Evolutionary conservation across 148 eudicot species (phyloP).

Genomic region (Vaccinium macrocarpon): DNA sequence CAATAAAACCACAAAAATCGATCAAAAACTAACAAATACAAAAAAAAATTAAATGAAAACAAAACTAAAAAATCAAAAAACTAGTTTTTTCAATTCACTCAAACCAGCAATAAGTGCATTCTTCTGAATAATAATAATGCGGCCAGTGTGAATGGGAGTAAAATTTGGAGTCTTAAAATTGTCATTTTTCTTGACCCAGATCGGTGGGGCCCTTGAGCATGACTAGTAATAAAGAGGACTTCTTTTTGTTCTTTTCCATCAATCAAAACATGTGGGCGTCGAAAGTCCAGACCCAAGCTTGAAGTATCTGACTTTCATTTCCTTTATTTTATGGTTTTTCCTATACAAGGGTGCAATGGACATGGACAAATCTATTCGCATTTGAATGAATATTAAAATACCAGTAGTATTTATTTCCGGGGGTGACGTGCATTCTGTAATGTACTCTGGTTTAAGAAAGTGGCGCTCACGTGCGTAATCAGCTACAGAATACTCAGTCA

Average conservation of each 20-base stretch:
- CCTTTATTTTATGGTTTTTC: background rate
- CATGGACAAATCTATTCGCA: background rate
- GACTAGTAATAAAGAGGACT: background rate
- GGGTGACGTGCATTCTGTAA: background rate
- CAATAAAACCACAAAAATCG: too few species aligned
- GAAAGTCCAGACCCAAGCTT: background rate
- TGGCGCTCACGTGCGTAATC: background rate
- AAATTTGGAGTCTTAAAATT: too few species aligned
- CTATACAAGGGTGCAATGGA: background rate
- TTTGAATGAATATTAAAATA: background rate
- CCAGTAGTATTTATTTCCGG: background rate
- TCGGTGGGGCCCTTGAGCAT: too few species aligned
- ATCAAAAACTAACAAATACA: too few species aligned
- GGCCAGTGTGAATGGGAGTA: too few species aligned
- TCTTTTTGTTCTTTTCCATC: background rate
- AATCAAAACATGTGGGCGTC: conserved; percentile 3
- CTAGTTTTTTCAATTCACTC: too few species aligned
- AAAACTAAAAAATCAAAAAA: too few species aligned
- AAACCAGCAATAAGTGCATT: too few species aligned
- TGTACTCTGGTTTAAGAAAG: background rate
- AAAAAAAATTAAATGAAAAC: too few species aligned
- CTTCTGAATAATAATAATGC: too few species aligned
- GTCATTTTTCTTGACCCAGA: too few species aligned
- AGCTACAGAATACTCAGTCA: too few species aligned
- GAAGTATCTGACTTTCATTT: background rate